Base-by-base conservation (phyloP, 2,329 filamentous ascomycete genomes). In the Fusarium verticillioides region DNA sequence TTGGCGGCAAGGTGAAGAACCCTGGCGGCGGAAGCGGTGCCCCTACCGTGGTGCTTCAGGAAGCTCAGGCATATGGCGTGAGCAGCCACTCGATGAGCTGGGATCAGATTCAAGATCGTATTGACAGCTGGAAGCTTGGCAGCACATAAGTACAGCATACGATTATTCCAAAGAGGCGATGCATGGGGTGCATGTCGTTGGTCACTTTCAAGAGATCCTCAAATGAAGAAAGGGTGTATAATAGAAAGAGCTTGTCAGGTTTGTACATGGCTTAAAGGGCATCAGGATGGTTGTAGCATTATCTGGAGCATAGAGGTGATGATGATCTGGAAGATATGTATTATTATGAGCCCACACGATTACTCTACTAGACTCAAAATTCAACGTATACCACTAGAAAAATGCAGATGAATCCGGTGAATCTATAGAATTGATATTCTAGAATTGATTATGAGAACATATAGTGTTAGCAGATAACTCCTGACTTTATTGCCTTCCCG, bases 21-120 rank as follows among this genome's bases (percentile, higher is more conserved):
- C 80, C 84, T 0, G 96, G 96, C 2, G 80, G 85, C 1, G 96
- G 96, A 7, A 96, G 91, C 71, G 96, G 96, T 19, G 92, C 94
- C 26, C 96, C 96, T 8, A 99, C 96, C 0, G 95, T 99, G 30
- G 96, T 99, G 49, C 80, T 99, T 78, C 96, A 98, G 85, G 96
- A 98, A 84, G 94, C 94, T 30, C 91, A 95, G 80, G 88, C 93
- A 75, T 89, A 92, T 61, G 92, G 92, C 1, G 86, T 92, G 34
- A 90, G 87, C 78, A 87, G 90, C 73, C 92, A 89, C 75, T 85
- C 91, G 37, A 89, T 97, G 81, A 87, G 87, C 32, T 98, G 96
- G 95, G 92, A 93, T 59, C 93, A 97, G 82, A 96, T 98, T 47
- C 95, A 98, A 85, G 91, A 95, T 65, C 87, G 92, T 61, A 96